Base-by-base conservation (phyloP, 129 eudicot genomes). In the Dittrichia graveolens region DNA sequence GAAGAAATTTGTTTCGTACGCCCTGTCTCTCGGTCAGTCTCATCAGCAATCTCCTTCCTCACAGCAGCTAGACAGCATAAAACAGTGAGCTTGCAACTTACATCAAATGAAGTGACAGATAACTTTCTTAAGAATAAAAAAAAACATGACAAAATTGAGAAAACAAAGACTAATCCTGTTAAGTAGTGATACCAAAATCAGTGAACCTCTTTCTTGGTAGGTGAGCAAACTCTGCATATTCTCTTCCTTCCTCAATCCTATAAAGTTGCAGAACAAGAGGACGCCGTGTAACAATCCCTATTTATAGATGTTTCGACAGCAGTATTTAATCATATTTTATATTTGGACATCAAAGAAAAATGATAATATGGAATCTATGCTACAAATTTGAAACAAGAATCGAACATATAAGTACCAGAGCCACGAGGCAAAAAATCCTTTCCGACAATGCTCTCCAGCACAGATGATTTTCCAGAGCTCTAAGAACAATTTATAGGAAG, bases 361-460 rank as follows among this genome's bases (percentile, higher is more conserved):
- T 66, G 43, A 15, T 66, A 44, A 18, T 53, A 53, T 14, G 53
- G 57, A 2, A 62, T 39, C n/a, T 53, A 31, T 65, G 59, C 16
- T 15, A 52, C 47, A 43, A 53, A 24, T 4, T 8, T 68, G 18
- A 57, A 59, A 73, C 0, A 15, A 34, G 0, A 61, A 46, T 15
- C 19, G 53, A 48, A 24, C 9, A 13, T 16, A 38, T 15, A 61
- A 8, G 78, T 85, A 89, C 98, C 98, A 57, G 98, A 89, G 66
- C 98, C 98, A 80, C 98, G 98, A 80, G 98, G 98, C 81, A 92
- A 79, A 80, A 92, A 92, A 73, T 92, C 98, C 84, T 89, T 92
- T 67, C 95, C 98, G 3, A 92, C 98, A 55, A 89, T 49, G 79
- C 98, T 85, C 85, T 92, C 98, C 75, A 92, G 83, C 38, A 92